phyloP scores from a whole-genome alignment of 495 filamentous ascomycete genomes.

The Penicillium robsamsonii region DNA sequence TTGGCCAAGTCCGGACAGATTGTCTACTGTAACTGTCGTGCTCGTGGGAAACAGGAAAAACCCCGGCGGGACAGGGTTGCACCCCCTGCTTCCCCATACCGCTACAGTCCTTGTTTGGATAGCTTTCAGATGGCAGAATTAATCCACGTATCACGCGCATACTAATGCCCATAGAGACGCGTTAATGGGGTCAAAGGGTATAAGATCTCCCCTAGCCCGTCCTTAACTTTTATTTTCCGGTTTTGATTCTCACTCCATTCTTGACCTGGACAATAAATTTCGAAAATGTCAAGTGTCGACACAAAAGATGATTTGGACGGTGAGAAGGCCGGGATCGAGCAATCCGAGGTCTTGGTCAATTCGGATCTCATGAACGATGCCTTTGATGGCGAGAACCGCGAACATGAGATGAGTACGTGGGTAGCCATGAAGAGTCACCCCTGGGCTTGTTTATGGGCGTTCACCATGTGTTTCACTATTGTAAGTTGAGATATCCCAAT shows the following conservation, averaged over 20 bases:
- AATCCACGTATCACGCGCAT: conserved; percentile 11
- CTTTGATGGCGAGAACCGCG: conserved; percentile 32
- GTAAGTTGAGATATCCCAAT: conserved; percentile 22
- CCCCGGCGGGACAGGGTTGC: conserved; percentile 2
- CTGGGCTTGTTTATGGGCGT: conserved; percentile 48
- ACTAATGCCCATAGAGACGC: not conserved
- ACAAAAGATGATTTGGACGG: conserved; percentile 3
- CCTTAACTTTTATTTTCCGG: not conserved
- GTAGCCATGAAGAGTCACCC: conserved; percentile 43
- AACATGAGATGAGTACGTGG: conserved; percentile 33
- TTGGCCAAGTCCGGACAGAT: not conserved
- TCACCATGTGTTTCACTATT: conserved; percentile 44
- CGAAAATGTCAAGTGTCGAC: conserved; percentile 2
- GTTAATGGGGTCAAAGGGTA: not conserved
- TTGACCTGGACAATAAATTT: not conserved
- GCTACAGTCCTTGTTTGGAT: not conserved
- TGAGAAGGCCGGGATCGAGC: conserved; percentile 23
- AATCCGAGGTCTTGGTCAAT: conserved; percentile 30
- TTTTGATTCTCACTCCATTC: not conserved
- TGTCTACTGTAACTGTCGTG: not conserved
- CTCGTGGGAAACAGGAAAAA: not conserved
- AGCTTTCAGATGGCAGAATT: not conserved
- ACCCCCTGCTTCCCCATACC: not conserved
- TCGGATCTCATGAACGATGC: conserved; percentile 35
- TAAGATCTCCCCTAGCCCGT: not conserved